These are phyloP conservation scores for Phialophora verrucosa DNA, from an alignment of 2,329 filamentous ascomycete genomes.

Conservation along the genomic window DNA sequence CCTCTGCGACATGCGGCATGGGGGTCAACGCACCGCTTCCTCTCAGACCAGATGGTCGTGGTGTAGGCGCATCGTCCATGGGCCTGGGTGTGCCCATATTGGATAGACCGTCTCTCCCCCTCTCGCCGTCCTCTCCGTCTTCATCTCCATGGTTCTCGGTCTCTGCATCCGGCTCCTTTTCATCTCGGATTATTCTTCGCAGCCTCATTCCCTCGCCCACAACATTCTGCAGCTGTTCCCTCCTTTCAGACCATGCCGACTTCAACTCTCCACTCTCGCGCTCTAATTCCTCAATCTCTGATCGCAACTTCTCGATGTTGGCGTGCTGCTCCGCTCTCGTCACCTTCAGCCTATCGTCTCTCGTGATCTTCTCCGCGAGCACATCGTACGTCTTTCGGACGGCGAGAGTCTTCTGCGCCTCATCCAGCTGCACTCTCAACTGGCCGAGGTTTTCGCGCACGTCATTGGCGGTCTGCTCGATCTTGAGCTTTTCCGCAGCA, in stretches of 20 bases:
- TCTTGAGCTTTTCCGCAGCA: conserved; percentile 76
- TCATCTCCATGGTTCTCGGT: conserved; percentile 72
- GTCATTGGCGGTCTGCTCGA: conserved; percentile 75
- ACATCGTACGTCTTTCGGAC: conserved; percentile 87
- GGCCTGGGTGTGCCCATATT: conserved; percentile 57
- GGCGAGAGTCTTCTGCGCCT: conserved; percentile 74
- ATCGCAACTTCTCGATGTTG: conserved; percentile 79
- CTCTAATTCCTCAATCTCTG: conserved; percentile 86
- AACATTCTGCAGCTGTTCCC: conserved; percentile 85
- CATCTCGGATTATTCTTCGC: conserved; percentile 83
- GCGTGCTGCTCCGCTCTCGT: conserved; percentile 82
- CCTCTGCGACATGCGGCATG: conserved; percentile 35
- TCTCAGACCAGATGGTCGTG: conserved; percentile 35
- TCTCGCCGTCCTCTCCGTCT: conserved; percentile 59
- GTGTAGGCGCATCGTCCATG: conserved; percentile 54
- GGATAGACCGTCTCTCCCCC: conserved; percentile 52
- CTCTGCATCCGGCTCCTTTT: conserved; percentile 69
- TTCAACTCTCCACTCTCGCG: conserved; percentile 82
- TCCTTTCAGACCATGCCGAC: conserved; percentile 80
- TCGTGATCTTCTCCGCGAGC: conserved; percentile 83
- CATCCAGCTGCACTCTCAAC: conserved; percentile 75
- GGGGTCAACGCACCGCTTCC: conserved; percentile 43
- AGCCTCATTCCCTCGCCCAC: conserved; percentile 90
- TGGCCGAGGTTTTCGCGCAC: conserved; percentile 76
- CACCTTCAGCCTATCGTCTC: conserved; percentile 72